Evolutionary conservation across 2,329 filamentous ascomycete genomes (phyloP).

Genomic region (Lachnellula suecica): DNA sequence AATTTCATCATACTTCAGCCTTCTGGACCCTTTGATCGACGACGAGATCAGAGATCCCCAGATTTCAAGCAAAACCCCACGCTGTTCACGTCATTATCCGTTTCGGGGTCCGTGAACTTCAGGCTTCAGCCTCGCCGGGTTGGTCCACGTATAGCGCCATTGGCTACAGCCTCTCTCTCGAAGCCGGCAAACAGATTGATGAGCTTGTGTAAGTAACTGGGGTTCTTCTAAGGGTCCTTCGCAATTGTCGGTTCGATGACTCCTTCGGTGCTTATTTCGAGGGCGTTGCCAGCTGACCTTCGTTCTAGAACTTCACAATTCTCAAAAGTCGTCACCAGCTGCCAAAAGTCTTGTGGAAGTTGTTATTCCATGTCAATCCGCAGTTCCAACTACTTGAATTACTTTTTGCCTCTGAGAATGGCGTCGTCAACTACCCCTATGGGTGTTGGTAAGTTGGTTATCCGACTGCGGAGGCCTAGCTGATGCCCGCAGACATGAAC

Average conservation of each 20-base stretch:
- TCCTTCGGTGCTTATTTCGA: neutral
- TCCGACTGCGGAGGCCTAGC: neutral
- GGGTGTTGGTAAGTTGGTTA: neutral
- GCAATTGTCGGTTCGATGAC: neutral
- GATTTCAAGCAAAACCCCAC: neutral
- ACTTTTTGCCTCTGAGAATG: neutral
- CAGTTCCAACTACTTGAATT: no score
- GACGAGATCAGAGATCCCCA: neutral
- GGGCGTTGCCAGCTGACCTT: neutral
- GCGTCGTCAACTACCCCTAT: neutral
- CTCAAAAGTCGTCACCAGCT: neutral
- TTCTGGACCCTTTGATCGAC: neutral
- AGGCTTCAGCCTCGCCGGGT: neutral
- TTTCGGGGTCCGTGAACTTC: neutral
- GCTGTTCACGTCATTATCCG: neutral
- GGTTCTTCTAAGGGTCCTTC: neutral
- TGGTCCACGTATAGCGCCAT: neutral
- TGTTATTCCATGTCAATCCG: neutral
- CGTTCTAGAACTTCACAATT: neutral
- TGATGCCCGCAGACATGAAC: conserved; percentile 16
- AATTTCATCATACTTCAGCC: neutral
- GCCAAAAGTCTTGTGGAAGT: neutral
- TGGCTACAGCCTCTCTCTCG: neutral
- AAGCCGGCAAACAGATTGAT: neutral
- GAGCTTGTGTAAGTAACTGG: neutral